These are phyloP conservation scores for Kodamaea neixiangensis DNA, from an alignment of 805 yeast species.

Conservation along the genomic window DNA sequence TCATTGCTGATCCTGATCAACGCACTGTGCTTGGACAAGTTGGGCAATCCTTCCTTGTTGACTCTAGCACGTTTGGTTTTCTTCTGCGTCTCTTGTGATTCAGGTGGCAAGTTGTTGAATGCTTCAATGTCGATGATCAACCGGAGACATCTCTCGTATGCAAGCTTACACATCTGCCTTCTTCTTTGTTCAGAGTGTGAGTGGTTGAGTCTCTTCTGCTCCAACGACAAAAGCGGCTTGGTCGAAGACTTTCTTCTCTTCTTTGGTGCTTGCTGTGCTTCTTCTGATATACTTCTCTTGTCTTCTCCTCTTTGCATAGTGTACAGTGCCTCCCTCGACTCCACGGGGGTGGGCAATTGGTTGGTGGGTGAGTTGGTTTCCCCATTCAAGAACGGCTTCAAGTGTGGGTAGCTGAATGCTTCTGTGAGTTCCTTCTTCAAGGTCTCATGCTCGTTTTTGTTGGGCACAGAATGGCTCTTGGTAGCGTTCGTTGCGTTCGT, in stretches of 20 bases:
- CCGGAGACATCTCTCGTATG: conserved; percentile 44
- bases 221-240: conserved; percentile 39
- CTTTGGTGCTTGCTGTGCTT: conserved; percentile 11
- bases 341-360: conserved; percentile 38
- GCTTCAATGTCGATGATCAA: conserved; percentile 43
- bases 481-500: conserved; percentile 15
- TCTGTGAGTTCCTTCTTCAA: conserved; percentile 31
- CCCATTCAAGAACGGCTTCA: conserved; percentile 13
- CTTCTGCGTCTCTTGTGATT: conserved; percentile 14
- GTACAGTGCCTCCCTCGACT: conserved; percentile 26
- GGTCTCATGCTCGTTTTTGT: conserved; percentile 16
- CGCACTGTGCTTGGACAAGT: conserved; percentile 45
- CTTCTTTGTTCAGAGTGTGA: conserved; percentile 45
- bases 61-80: conserved; percentile 39
- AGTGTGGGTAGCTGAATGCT: conserved; percentile 33
- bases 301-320: conserved; percentile 10
- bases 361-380: conserved; percentile 11
- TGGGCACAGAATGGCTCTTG: conserved; percentile 2
- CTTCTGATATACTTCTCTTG: conserved; percentile 10
- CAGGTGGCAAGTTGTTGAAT: conserved; percentile 22
- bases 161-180: conserved; percentile 45
- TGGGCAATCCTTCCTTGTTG: conserved; percentile 47
- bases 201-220: conserved; percentile 45
- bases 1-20: conserved; percentile 42
- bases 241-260: conserved; percentile 30